phyloP scores from a whole-genome alignment of 495 filamentous ascomycete genomes.

The Penicillium simplicissimum region DNA sequence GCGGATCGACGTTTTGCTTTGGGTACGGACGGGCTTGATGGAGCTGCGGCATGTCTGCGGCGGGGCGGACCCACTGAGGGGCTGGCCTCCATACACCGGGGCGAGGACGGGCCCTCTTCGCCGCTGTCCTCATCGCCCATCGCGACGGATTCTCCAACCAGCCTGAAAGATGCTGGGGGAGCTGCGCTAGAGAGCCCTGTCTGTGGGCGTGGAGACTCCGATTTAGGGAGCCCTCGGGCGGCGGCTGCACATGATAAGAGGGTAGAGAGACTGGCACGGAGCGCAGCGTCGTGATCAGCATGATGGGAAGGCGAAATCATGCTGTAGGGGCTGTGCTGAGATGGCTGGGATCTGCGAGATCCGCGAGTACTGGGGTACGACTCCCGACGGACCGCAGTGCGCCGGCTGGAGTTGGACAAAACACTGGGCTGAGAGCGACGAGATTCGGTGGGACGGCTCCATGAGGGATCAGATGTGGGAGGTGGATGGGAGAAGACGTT shows the following conservation, averaged over 20 bases:
- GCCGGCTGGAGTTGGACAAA: constrained; percentile 41
- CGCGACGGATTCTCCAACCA: constrained; percentile 77
- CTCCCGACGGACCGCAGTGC: constrained; percentile 39
- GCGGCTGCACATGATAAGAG: constrained; percentile 92
- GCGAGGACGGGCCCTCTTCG: constrained; percentile 21
- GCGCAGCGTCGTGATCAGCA: constrained; percentile 87
- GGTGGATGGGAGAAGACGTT: constrained; percentile 90
- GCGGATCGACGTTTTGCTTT: constrained; percentile 53
- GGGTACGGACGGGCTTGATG: constrained; percentile 27
- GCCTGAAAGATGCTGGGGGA: constrained; percentile 46
- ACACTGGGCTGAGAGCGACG: constrained; percentile 44
- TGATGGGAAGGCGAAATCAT: constrained; percentile 75
- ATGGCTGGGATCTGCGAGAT: constrained; percentile 29
- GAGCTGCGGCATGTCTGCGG: constrained; percentile 21
- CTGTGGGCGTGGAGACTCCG: constrained; percentile 38
- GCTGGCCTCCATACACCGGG: constrained; percentile 22
- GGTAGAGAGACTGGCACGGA: constrained; percentile 89
- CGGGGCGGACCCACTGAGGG: constrained; percentile 26
- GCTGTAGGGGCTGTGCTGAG: constrained; percentile 54
- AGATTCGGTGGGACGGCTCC: constrained; percentile 47
- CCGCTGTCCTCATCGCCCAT: constrained; percentile 49
- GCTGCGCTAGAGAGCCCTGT: constrained; percentile 22
- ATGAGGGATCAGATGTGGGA: constrained; percentile 51
- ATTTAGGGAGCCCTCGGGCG: constrained; percentile 76
- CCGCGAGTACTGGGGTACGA: constrained; percentile 37